Evolutionary conservation across 495 filamentous ascomycete genomes (phyloP).

Genomic region (Pyronema omphalodes): DNA sequence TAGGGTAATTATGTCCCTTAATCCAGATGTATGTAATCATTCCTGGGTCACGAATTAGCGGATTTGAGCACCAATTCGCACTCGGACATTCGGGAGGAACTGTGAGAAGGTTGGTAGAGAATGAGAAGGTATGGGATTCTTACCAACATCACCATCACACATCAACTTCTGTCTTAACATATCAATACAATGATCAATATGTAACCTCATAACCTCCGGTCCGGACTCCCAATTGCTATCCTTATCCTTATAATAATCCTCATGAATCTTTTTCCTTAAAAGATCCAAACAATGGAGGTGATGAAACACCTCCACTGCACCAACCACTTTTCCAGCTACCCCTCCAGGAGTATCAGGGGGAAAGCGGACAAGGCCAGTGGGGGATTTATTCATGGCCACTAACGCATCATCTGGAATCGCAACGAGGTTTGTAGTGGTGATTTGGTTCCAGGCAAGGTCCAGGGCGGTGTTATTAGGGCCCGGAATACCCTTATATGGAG

Average conservation of each 20-base stretch:
- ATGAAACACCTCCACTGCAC: constrained; percentile 35
- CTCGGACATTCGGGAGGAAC: neutral
- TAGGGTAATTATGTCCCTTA: neutral
- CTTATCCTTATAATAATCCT: constrained; percentile 29
- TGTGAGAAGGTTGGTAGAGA: too few species aligned
- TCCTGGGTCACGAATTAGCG: neutral
- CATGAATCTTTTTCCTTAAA: constrained; percentile 32
- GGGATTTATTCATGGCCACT: neutral
- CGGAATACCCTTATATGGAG: neutral
- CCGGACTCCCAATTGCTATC: neutral
- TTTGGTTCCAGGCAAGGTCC: neutral
- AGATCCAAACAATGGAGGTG: constrained; percentile 38
- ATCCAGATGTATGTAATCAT: neutral
- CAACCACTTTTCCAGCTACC: neutral
- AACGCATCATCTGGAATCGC: neutral
- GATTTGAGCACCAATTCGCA: neutral
- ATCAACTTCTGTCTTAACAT: constrained; percentile 24
- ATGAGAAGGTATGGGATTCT: neutral
- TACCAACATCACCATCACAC: constrained; percentile 21
- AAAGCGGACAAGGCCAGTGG: neutral
- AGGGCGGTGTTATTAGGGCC: neutral
- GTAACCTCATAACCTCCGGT: neutral
- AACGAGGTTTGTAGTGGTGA: neutral
- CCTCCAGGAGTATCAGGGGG: neutral
- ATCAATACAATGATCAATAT: constrained; percentile 23